phyloP scores from a whole-genome alignment of 805 yeast species.

The Candida tibetensis region DNA sequence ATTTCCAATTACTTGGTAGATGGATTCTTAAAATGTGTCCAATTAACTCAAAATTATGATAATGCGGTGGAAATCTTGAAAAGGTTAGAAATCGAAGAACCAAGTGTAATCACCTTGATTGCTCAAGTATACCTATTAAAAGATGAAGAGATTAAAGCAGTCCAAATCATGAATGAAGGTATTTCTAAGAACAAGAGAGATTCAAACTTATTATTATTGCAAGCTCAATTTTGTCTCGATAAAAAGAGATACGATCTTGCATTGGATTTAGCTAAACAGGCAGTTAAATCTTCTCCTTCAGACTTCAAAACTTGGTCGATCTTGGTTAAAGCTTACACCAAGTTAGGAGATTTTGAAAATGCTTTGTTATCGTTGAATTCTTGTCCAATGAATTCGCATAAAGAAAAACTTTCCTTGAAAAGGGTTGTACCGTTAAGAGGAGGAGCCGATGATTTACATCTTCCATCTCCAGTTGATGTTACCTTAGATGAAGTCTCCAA shows the following conservation, averaged over 20 bases:
- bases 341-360: conserved; percentile 63
- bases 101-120: conserved; percentile 55
- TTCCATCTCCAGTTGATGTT: conserved; percentile 76
- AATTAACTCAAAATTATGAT: conserved; percentile 62
- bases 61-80: conserved; percentile 58
- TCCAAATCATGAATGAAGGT: conserved; percentile 51
- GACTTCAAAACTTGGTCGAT: conserved; percentile 74
- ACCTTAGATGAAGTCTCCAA: conserved; percentile 66
- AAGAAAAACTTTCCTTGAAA: conserved; percentile 61
- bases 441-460: conserved; percentile 55
- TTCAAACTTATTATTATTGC: conserved; percentile 51
- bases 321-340: conserved; percentile 61
- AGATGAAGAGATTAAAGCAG: conserved; percentile 60
- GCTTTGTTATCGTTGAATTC: conserved; percentile 72
- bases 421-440: conserved; percentile 54
- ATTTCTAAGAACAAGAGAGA: conserved; percentile 50
- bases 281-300: conserved; percentile 72
- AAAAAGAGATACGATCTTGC: conserved; percentile 57
- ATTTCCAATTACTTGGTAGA: conserved; percentile 71
- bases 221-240: conserved; percentile 54
- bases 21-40: conserved; percentile 62
- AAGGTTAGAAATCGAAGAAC: conserved; percentile 50
- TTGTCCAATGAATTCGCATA: conserved; percentile 77
- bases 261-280: conserved; percentile 55
- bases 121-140: conserved; percentile 52